A percentile compares a stretch with the other conserved stretches of the same genome.
Conservation (phyloP, 2,329 filamentous ascomycete species). For the Ciborinia camelliae region DNA sequence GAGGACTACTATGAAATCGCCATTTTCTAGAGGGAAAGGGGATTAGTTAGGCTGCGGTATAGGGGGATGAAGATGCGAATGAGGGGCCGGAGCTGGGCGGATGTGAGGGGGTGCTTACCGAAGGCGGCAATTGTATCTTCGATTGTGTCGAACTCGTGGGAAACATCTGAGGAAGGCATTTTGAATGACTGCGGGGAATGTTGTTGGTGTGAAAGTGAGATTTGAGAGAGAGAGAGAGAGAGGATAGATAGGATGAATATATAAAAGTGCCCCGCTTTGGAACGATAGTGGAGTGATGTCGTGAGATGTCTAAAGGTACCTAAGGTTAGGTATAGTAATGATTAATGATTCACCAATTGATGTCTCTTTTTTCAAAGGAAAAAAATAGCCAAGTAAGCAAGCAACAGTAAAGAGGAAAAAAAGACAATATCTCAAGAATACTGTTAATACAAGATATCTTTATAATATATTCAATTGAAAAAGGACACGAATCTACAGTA, state of each 20-base stretch:
- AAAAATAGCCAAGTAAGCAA: no score
- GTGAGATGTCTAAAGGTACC: constrained; percentile 3
- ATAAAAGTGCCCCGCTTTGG: constrained; percentile 18
- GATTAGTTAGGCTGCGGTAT: constrained; percentile 22
- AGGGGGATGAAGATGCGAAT: constrained; percentile 6
- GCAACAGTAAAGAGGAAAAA: background rate
- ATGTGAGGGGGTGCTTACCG: constrained; percentile 45
- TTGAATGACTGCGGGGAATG: background rate
- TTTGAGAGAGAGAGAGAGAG: background rate
- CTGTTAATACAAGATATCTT: background rate
- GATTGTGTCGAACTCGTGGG: constrained; percentile 58
- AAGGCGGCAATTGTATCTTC: constrained; percentile 62
- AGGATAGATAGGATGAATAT: constrained; percentile 14
- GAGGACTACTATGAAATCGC: constrained; percentile 93
- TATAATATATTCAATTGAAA: background rate
- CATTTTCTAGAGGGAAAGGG: constrained; percentile 52
- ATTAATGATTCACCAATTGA: background rate
- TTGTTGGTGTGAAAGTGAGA: background rate
- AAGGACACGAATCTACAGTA: background rate
- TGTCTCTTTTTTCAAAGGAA: background rate
- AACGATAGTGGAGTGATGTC: constrained; percentile 10
- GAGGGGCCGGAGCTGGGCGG: background rate
- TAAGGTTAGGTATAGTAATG: no score
- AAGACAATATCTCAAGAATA: background rate
- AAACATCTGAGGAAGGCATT: constrained; percentile 35